A percentile compares a stretch with the other conserved stretches of the same genome.
Conservation (phyloP, 192 early-diverging fungal species). For the Coemansia sp. region DNA sequence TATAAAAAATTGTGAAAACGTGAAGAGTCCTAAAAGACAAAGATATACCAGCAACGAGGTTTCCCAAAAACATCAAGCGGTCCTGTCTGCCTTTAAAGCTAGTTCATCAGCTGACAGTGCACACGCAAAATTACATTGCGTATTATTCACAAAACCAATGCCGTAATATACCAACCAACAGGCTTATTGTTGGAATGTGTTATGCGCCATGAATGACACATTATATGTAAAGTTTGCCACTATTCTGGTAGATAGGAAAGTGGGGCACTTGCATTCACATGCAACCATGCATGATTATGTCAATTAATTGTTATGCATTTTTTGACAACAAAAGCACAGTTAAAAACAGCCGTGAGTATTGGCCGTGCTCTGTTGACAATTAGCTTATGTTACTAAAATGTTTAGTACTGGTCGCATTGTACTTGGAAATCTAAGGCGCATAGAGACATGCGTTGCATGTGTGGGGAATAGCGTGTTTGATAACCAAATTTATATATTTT, state of each 20-base stretch:
- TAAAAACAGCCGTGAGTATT: too few species aligned
- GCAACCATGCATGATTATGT: neutral
- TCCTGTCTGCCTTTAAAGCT: neutral
- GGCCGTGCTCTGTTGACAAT: too few species aligned
- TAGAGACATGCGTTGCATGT: too few species aligned
- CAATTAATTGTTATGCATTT: too few species aligned
- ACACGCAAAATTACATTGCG: neutral
- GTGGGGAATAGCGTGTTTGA: too few species aligned
- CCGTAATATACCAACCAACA: neutral
- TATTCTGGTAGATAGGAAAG: neutral
- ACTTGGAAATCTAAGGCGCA: too few species aligned
- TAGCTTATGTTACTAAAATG: too few species aligned
- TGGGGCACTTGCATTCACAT: neutral
- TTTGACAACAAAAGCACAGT: too few species aligned
- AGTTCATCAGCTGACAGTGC: neutral
- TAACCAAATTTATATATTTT: too few species aligned
- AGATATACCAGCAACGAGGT: neutral
- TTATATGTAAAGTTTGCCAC: neutral
- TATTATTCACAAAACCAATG: neutral
- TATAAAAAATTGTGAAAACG: neutral
- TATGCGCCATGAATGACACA: neutral
- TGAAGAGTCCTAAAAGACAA: neutral
- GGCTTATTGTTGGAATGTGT: neutral
- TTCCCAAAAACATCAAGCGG: neutral
- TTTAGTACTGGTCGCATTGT: too few species aligned